Evolutionary conservation across 495 filamentous ascomycete species (phyloP).

Genomic region (Darksidea phi): DNA sequence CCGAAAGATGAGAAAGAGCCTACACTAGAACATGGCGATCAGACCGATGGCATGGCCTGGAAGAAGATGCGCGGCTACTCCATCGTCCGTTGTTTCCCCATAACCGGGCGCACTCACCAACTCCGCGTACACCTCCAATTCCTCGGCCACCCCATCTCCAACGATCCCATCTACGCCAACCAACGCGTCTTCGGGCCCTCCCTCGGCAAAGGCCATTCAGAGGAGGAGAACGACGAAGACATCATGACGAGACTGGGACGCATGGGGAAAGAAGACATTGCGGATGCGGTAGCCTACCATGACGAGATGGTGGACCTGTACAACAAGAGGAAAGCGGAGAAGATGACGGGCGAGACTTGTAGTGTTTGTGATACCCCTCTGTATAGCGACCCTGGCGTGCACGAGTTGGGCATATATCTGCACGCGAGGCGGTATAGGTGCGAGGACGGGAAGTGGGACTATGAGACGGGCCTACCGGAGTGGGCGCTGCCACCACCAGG

Average conservation of each 20-base stretch:
- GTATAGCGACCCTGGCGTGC: constrained; percentile 84
- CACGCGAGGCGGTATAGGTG: constrained; percentile 89
- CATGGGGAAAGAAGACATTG: constrained; percentile 94
- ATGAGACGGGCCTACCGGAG: constrained; percentile 75
- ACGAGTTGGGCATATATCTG: constrained; percentile 90
- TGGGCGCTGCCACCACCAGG: constrained; percentile 79
- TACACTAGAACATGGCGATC: constrained; percentile 36
- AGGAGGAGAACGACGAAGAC: constrained; percentile 74
- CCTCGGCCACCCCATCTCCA: constrained; percentile 89
- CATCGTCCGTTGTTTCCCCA: constrained; percentile 87
- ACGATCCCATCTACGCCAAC: constrained; percentile 97
- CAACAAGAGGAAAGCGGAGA: constrained; percentile 81
- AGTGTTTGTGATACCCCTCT: constrained; percentile 79
- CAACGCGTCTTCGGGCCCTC: constrained; percentile 81
- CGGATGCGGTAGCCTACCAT: constrained; percentile 89
- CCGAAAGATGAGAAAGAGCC: constrained; percentile 25
- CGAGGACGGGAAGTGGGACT: constrained; percentile 75
- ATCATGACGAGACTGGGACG: constrained; percentile 77
- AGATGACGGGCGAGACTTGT: constrained; percentile 82
- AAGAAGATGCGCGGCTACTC: constrained; percentile 67
- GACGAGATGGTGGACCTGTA: constrained; percentile 87
- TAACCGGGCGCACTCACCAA: constrained; percentile 94
- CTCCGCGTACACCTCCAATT: constrained; percentile 93
- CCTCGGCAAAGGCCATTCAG: constrained; percentile 68
- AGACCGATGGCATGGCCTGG: constrained; percentile 38